phyloP scores from a whole-genome alignment of 2,329 filamentous ascomycete genomes.

The Penicillium brevicompactum region DNA sequence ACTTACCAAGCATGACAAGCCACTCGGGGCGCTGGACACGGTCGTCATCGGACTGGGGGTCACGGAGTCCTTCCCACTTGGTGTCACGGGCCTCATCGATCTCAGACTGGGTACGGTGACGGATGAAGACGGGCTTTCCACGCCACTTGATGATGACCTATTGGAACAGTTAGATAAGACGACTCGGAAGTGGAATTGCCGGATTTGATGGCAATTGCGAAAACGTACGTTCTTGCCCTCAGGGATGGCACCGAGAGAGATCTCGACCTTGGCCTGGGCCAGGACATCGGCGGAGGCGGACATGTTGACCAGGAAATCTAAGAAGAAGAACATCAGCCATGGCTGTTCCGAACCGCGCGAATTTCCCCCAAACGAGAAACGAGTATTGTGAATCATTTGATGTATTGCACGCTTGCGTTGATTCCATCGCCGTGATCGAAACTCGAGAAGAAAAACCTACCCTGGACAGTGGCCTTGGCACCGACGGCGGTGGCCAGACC shows the following conservation, averaged over 20 bases:
- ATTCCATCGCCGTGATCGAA: constrained; percentile 7
- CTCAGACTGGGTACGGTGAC: constrained; percentile 90
- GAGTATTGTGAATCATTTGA: constrained; percentile 2
- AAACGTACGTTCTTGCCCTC: constrained; percentile 96
- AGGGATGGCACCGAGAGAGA: constrained; percentile 87
- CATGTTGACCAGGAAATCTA: constrained; percentile 99
- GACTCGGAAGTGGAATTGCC: neutral
- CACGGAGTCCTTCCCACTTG: constrained; percentile 79
- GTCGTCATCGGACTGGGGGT: constrained; percentile 87
- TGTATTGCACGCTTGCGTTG: neutral
- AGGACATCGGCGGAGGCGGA: constrained; percentile 97
- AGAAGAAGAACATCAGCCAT: constrained; percentile 31
- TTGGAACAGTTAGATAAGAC: constrained; percentile 18
- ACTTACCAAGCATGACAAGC: constrained; percentile 93
- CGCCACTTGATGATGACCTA: constrained; percentile 99
- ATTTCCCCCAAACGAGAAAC: neutral
- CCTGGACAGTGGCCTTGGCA: constrained; percentile 97
- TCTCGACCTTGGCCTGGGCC: constrained; percentile 99
- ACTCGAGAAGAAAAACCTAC: constrained; percentile 58
- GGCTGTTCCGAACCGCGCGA: constrained; percentile 3
- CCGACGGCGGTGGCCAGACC: constrained; percentile 89
- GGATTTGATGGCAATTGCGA: neutral
- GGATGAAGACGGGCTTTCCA: constrained; percentile 99
- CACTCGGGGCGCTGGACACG: constrained; percentile 98
- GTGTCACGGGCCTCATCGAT: constrained; percentile 93